Base-by-base conservation (phyloP, 2,329 filamentous ascomycete species). In the Zelopaecilomyces penicillatus region DNA sequence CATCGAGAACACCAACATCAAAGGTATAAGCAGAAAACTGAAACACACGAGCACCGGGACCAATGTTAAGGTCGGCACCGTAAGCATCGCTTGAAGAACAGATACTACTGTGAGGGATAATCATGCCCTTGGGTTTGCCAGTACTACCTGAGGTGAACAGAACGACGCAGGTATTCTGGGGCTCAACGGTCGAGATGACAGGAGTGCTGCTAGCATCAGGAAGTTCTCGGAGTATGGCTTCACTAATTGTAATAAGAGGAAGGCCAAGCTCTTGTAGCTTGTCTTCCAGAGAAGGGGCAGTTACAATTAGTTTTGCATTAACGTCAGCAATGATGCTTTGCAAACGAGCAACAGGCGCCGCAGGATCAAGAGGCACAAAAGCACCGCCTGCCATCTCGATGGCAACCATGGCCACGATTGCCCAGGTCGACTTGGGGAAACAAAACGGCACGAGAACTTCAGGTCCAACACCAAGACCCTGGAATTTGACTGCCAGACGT, bases 11-110 rank as follows among this genome's bases (percentile, higher is more conserved):
- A 10, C 42, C 47, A n/a, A 51, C 45, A 27, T 54, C 50, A 27
- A 54, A 55, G 1, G 49, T 50, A 37, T 48, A 53, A 7, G 49
- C 46, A 1, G 52, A 47, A 33, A 50, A 55, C 5, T 54, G 46
- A 31, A 50, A 47, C 4, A 50, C 49, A 3, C 49, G 44, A 37
- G 42, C 41, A 4, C 36, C 36, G 10, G 44, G 44, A 2, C 39
- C 39, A 28, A 45, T 38, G 11, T 42, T 28, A n/a, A 48, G 12
- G 30, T 35, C 31, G 5, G 5, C n/a, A 10, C 42, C 42, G 32
- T 42, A 39, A 19, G 48, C 28, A n/a, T 19, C 19, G 27, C 27
- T 37, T 2, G 44, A 47, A 6, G 38, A 44, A 7, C 45, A 48
- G 10, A 50, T 33, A 26, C 30, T 37, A 10, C 29, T 41, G 39